Base-by-base conservation (phyloP, 1,139 yeast species). In the Schizosaccharomyces versatilis region DNA sequence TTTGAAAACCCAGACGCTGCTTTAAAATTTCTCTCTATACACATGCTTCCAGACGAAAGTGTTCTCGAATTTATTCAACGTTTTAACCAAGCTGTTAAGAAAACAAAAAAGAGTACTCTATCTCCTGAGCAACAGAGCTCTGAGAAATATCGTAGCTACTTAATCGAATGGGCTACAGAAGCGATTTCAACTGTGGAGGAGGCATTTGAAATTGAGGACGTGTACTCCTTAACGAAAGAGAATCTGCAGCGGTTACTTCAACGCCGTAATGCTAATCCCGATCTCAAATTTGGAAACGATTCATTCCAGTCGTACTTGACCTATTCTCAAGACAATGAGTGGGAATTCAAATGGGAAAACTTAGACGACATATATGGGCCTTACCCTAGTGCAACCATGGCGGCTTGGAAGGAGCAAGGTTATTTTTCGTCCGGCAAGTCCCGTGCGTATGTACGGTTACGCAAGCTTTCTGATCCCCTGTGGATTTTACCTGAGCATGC, bases 331-430 rank as follows among this genome's bases (percentile, higher is more conserved):
- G 15, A 10, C 6, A 3, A n/a, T 14, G 24, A 44, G 6, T 81
- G 84, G 84, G 79, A 77, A 60, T 81, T 78, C 63, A 69, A 72
- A 60, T 81, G 86, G 85, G 61, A 64, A 5, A 78, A 72, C 1
- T 71, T 68, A 47, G 70, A 69, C 2, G 71, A 70, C 36, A 61
- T 79, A 0, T 73, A 79, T 62, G 88, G 88, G 0, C 84, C 85
- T 0, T 79, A 70, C 62, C 67, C 80, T 0, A 60, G 68, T 1
- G 69, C 69, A 47, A 80, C 80, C 58, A 80, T 81, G 77, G 60
- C 60, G 2, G 74, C 74, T 57, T 81, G 90, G 90, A 72, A 72
- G 54, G 69, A 70, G 1, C 65, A 67, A 54, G 67, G 68, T 9
- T 78, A 80, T 62, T 81, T 81, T 62, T 71, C 76, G 10, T 10